These are phyloP conservation scores for Porphyrellus sp. DNA, from an alignment of 1,284 basidiomycete genomes.

Conservation along the genomic window DNA sequence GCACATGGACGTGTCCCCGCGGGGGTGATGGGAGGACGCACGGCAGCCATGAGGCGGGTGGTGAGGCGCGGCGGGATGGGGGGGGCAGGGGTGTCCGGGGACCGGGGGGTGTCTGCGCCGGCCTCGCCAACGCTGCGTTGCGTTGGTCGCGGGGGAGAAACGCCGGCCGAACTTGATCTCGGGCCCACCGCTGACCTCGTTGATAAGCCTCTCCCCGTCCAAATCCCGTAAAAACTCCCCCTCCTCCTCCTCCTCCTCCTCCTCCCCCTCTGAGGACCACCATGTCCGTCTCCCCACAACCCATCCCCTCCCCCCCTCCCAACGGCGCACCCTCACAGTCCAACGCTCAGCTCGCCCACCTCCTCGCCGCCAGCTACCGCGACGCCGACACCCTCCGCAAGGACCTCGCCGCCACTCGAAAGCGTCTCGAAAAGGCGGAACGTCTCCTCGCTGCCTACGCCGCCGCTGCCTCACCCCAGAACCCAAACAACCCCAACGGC, in stretches of 20 bases:
- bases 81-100: conserved; percentile 23
- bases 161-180: conserved; percentile 25
- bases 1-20: conserved; percentile 5
- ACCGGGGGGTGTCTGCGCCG: no score
- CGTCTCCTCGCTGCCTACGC: conserved; percentile 40
- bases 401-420: conserved; percentile 43
- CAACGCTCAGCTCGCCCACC: conserved; percentile 51
- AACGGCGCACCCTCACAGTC: conserved; percentile 24
- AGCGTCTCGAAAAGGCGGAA: conserved; percentile 55
- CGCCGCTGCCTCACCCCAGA: conserved; percentile 25
- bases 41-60: conserved; percentile 21
- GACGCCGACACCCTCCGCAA: conserved; percentile 50
- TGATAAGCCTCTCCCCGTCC: no score
- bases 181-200: conserved; percentile 16
- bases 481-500: conserved; percentile 20
- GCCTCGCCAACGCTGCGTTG: conserved; percentile 32
- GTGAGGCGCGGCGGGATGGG: not conserved
- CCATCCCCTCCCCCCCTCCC: conserved; percentile 11
- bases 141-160: conserved; percentile 30
- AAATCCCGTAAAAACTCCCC: conserved; percentile 23
- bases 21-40: conserved; percentile 4
- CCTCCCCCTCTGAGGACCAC: not conserved
- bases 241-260: not conserved
- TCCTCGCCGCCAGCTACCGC: conserved; percentile 51
- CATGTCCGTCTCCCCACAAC: conserved; percentile 28